These are phyloP conservation scores for Phytophthora sp. DNA, from an alignment of 352 stramenopile species.

Conservation along the genomic window DNA sequence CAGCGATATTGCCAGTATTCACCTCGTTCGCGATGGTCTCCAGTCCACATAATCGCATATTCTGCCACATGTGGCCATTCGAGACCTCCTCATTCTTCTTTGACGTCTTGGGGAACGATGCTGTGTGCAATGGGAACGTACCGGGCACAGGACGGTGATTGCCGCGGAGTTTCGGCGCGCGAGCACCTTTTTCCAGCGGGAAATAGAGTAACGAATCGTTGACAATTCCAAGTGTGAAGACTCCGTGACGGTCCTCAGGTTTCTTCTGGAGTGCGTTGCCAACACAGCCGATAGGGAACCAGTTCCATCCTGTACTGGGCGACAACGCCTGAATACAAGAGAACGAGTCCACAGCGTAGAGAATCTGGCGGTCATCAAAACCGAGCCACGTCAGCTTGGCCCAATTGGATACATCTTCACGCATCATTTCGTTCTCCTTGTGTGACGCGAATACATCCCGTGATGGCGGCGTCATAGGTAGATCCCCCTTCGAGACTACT, in stretches of 20 bases:
- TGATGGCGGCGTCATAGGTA: conserved; percentile 64
- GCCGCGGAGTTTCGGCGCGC: conserved; percentile 57
- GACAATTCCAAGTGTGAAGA: conserved; percentile 77
- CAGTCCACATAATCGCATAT: conserved; percentile 52
- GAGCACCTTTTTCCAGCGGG: conserved; percentile 54
- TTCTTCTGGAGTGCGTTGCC: conserved; percentile 69
- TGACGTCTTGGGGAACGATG: conserved; percentile 62
- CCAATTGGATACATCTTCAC: conserved; percentile 53
- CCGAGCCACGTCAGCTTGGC: conserved; percentile 74
- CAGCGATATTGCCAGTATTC: conserved; percentile 25
- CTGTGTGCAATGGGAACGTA: conserved; percentile 61
- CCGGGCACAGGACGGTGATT: conserved; percentile 80
- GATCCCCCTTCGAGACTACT: conserved; percentile 48
- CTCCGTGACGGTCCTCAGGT: conserved; percentile 51
- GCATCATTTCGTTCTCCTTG: conserved; percentile 62
- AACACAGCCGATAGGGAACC: conserved; percentile 77
- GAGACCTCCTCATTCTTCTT: conserved; percentile 35
- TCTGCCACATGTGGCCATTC: conserved; percentile 77
- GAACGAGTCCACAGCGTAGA: conserved; percentile 78
- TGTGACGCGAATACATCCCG: conserved; percentile 75
- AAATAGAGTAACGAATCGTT: conserved; percentile 83
- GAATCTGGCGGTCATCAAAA: conserved; percentile 75
- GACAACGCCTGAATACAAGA: conserved; percentile 69
- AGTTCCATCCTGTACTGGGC: conserved; percentile 60
- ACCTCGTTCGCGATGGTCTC: conserved; percentile 42